A percentile compares a stretch with the other conserved stretches of the same genome.
These are phyloP conservation scores for Pleurotus pulmonarius DNA, from an alignment of 768 basidiomycete genomes.

Conservation along the genomic window DNA sequence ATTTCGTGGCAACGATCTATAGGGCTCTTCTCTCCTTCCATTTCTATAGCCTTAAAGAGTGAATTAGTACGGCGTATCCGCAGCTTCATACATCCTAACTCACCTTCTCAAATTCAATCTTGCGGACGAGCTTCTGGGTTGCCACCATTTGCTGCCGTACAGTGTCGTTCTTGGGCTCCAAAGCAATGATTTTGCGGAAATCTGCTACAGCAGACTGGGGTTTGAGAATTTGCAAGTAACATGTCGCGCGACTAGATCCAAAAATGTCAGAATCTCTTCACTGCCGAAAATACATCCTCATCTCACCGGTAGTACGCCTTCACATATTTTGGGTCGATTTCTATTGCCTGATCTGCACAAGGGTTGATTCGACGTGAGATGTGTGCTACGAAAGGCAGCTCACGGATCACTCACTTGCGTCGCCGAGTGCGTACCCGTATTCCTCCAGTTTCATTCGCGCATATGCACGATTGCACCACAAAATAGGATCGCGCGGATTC, in stretches of 20 bases:
- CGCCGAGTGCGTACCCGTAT: conserved; percentile 86
- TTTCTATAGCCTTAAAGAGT: conserved; percentile 73
- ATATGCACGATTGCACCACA: conserved; percentile 95
- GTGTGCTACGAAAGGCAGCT: not conserved
- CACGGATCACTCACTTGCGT: conserved; percentile 63
- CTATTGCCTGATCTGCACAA: conserved; percentile 71
- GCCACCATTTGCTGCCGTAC: conserved; percentile 78
- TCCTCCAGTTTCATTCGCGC: conserved; percentile 90
- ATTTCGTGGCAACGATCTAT: conserved; percentile 75
- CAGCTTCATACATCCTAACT: not conserved
- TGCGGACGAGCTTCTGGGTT: conserved; percentile 87
- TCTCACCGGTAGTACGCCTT: conserved; percentile 85
- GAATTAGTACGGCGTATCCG: not conserved
- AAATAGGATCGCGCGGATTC: conserved; percentile 83
- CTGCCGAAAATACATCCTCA: not conserved
- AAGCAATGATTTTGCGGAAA: conserved; percentile 75
- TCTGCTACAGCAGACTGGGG: conserved; percentile 84
- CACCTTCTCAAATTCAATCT: conserved; percentile 93
- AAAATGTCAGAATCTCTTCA: not conserved
- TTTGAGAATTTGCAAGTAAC: conserved; percentile 86
- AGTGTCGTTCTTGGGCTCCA: conserved; percentile 85
- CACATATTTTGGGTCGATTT: conserved; percentile 83
- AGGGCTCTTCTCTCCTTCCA: conserved; percentile 83
- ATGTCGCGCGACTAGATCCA: conserved; percentile 70
- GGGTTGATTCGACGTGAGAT: conserved; percentile 5